Conservation (phyloP, 805 yeast species). For the Gaillardinia entomophila region DNA sequence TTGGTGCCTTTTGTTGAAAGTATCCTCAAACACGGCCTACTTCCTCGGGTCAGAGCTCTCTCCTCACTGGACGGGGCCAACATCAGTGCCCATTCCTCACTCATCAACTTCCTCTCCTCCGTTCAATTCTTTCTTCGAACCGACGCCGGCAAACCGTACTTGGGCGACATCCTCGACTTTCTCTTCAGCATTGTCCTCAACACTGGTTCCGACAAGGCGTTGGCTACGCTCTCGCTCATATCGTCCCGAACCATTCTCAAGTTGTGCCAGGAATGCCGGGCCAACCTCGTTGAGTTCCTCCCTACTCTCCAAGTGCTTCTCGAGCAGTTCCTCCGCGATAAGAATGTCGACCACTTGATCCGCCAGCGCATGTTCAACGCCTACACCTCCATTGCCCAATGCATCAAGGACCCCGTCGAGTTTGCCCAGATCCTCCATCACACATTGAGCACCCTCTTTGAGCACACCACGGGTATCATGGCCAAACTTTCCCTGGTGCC, state of each 20-base stretch:
- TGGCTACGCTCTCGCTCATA: slow-evolving; percentile 39
- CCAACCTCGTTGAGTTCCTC: slow-evolving; percentile 33
- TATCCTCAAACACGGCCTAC: slow-evolving; percentile 17
- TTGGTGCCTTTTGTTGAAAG: slow-evolving; percentile 20
- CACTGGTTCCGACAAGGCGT: slow-evolving; percentile 10
- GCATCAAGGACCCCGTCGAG: slow-evolving; percentile 39
- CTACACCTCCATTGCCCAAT: slow-evolving; percentile 56
- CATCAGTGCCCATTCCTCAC: slow-evolving; percentile 28
- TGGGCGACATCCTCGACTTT: slow-evolving; percentile 51
- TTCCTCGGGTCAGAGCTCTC: slow-evolving; percentile 11
- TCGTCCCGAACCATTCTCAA: slow-evolving; percentile 50
- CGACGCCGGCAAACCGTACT: slow-evolving; percentile 35
- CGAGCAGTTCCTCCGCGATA: slow-evolving; percentile 39
- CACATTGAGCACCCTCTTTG: slow-evolving; percentile 15
- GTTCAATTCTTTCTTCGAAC: slow-evolving; percentile 55
- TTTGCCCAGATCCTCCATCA: slow-evolving; percentile 17
- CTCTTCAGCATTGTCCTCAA: slow-evolving; percentile 39
- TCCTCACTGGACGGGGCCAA: slow-evolving; percentile 4
- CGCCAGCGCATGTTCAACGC: slow-evolving; percentile 59
- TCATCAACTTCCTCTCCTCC: slow-evolving; percentile 53
- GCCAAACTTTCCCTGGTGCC: slow-evolving; percentile 1
- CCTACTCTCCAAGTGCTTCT: slow-evolving; percentile 46
- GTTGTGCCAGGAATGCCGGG: slow-evolving; percentile 51
- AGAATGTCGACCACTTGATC: slow-evolving; percentile 36
- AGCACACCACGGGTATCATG: slow-evolving; percentile 5